Percentiles rank a stretch among this genome's conserved stretches.
Evolutionary conservation across 2,329 filamentous ascomycete genomes (phyloP).

Genomic region (Diaporthe australafricana): DNA sequence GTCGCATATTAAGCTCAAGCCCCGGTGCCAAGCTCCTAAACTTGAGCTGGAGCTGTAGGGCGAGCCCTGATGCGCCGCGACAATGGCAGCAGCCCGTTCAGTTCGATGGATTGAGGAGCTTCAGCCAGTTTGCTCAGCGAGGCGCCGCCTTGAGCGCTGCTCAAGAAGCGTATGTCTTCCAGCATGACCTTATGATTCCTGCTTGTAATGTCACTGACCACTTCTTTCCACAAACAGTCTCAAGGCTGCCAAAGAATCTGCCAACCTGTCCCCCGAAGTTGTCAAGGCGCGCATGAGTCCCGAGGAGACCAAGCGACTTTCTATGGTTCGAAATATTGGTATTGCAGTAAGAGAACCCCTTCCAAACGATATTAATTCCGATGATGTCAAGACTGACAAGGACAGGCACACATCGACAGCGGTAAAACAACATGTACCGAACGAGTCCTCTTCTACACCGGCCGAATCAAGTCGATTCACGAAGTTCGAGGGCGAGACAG

Average conservation of each 20-base stretch:
- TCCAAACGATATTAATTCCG: rapidly evolving
- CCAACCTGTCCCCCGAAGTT: conserved; percentile 65
- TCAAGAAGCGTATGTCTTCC: conserved; percentile 49
- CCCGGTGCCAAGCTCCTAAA: conserved; percentile 49
- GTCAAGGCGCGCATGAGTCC: conserved; percentile 85
- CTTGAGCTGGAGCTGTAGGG: conserved; percentile 44
- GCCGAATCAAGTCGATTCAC: conserved; percentile 95
- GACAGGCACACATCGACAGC: conserved; percentile 94
- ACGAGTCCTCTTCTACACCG: conserved; percentile 97
- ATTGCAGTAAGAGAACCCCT: conserved; percentile 77
- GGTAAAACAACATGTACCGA: conserved; percentile 98
- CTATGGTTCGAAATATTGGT: conserved; percentile 93
- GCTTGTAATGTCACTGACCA: not conserved
- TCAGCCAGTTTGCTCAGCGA: conserved; percentile 51
- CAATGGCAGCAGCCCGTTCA: conserved; percentile 47
- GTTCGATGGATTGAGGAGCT: conserved; percentile 51
- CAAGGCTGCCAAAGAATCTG: conserved; percentile 66
- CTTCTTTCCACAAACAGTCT: conserved; percentile 48
- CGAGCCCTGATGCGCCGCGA: conserved; percentile 44
- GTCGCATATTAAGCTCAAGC: conserved; percentile 49
- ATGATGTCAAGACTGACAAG: conserved; percentile 31
- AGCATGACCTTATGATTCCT: too few species aligned
- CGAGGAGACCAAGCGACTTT: conserved; percentile 81
- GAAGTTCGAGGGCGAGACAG: conserved; percentile 95
- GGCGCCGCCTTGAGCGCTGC: conserved; percentile 49